These are phyloP conservation scores for Blastomyces silverae DNA, from an alignment of 2,329 filamentous ascomycete genomes.

Conservation along the genomic window DNA sequence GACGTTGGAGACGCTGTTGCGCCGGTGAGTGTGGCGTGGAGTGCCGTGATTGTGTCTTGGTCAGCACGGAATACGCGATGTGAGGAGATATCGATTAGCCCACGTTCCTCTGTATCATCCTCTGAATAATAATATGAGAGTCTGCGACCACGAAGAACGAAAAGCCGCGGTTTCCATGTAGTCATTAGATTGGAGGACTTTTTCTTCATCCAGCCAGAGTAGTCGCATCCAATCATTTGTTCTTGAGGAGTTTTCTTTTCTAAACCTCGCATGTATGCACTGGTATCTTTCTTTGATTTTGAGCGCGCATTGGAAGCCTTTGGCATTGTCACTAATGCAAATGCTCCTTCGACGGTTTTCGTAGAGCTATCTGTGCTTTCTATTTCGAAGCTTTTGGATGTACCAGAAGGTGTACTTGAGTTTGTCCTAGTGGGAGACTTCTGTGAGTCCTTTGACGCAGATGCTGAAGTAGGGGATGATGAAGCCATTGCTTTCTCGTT, in stretches of 20 bases:
- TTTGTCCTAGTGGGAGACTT: constrained; percentile 67
- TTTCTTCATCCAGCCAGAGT: constrained; percentile 99
- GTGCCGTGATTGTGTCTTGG: constrained; percentile 78
- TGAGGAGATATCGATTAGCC: constrained; percentile 94
- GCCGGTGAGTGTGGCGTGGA: constrained; percentile 87
- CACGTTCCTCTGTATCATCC: constrained; percentile 84
- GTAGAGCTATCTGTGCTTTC: constrained; percentile 61
- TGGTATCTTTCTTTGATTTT: constrained; percentile 89
- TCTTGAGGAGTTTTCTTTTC: constrained; percentile 73
- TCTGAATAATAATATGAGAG: constrained; percentile 96
- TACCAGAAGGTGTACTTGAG: constrained; percentile 59
- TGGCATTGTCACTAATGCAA: constrained; percentile 45
- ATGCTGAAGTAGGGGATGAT: constrained; percentile 38
- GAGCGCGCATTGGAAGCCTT: constrained; percentile 45
- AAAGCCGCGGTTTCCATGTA: constrained; percentile 95
- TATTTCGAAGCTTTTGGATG: constrained; percentile 67
- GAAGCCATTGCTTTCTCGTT: constrained; percentile 46
- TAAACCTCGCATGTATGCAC: constrained; percentile 82
- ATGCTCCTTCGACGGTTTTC: constrained; percentile 43
- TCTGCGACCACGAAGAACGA: constrained; percentile 83
- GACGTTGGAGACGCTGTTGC: constrained; percentile 64
- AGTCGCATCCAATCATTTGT: constrained; percentile 80
- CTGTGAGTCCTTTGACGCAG: constrained; percentile 47
- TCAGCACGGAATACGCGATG: constrained; percentile 94
- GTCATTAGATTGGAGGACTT: constrained; percentile 93